phyloP scores from a whole-genome alignment of 805 yeast species.

The Candida golubevii region DNA sequence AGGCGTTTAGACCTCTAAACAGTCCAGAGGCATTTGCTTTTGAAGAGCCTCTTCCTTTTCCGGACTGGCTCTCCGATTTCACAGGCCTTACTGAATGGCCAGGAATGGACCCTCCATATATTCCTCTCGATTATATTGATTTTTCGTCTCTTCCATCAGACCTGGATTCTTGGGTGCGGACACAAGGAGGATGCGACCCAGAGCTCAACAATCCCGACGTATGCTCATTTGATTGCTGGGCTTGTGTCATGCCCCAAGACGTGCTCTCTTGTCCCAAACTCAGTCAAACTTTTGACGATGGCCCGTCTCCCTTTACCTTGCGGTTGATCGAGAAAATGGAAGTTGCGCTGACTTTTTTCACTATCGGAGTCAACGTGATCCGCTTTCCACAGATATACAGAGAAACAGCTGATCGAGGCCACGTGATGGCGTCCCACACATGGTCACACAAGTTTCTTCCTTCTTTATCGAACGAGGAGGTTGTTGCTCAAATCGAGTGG shows the following conservation, averaged over 20 bases:
- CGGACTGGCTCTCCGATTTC: conserved; percentile 70
- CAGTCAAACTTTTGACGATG: conserved; percentile 93
- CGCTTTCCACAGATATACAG: conserved; percentile 70
- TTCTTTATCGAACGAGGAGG: conserved; percentile 66
- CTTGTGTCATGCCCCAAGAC: conserved; percentile 75
- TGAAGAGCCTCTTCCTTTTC: conserved; percentile 48
- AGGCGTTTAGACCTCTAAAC: conserved; percentile 5
- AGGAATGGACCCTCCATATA: conserved; percentile 79
- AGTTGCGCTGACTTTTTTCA: conserved; percentile 70
- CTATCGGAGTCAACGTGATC: conserved; percentile 77
- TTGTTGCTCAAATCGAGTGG: conserved; percentile 91
- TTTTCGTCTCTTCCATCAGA: conserved; percentile 45
- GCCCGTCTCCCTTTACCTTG: conserved; percentile 75
- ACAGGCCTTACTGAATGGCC: conserved; percentile 85
- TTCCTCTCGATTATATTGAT: conserved; percentile 71
- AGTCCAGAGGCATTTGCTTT: conserved; percentile 11
- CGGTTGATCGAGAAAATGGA: conserved; percentile 50
- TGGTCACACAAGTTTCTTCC: conserved; percentile 92
- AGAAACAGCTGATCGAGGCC: conserved; percentile 56
- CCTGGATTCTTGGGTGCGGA: conserved; percentile 37
- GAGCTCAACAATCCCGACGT: conserved; percentile 37
- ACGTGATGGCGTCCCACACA: conserved; percentile 81
- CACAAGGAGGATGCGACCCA: conserved; percentile 55
- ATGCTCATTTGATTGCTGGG: conserved; percentile 85
- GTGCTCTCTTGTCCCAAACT: conserved; percentile 67